phyloP scores from a whole-genome alignment of 768 basidiomycete species.

The Tremella mesenterica region DNA sequence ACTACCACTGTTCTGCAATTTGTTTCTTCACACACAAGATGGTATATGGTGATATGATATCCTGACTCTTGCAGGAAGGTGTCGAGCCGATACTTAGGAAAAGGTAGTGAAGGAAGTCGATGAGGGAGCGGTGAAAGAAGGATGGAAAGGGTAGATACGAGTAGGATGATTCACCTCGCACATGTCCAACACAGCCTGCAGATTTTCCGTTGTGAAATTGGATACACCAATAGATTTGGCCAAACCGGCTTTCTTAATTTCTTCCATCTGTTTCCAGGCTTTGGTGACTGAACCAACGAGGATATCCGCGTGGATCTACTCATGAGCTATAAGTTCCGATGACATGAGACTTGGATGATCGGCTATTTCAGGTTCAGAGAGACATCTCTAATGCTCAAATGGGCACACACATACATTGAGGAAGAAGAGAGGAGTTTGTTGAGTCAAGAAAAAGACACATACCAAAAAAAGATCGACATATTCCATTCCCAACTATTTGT shows the following conservation, averaged over 20 bases:
- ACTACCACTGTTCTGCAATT: background rate
- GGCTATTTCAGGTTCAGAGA: background rate
- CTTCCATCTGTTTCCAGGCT: conserved; percentile 19
- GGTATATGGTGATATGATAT: background rate
- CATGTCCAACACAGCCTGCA: conserved; percentile 6
- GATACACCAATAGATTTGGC: conserved; percentile 20
- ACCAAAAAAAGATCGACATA: conserved; percentile 18
- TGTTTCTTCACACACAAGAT: too few species aligned
- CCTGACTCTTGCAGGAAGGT: background rate
- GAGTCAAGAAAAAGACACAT: too few species aligned
- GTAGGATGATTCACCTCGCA: conserved; percentile 11
- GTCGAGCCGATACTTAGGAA: too few species aligned
- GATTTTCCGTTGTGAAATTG: conserved; percentile 11
- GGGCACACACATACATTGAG: too few species aligned
- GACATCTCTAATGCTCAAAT: too few species aligned
- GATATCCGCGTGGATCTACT: conserved; percentile 21
- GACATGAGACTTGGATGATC: too few species aligned
- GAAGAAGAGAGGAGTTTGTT: too few species aligned
- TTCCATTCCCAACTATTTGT: conserved; percentile 9
- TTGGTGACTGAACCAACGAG: conserved; percentile 6
- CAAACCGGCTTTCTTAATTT: conserved; percentile 11
- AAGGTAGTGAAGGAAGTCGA: too few species aligned
- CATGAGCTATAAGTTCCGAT: too few species aligned
- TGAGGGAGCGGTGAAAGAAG: too few species aligned
- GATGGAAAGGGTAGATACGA: too few species aligned